Base-by-base conservation (phyloP, 768 basidiomycete species). In the Pulveroboletus frians region DNA sequence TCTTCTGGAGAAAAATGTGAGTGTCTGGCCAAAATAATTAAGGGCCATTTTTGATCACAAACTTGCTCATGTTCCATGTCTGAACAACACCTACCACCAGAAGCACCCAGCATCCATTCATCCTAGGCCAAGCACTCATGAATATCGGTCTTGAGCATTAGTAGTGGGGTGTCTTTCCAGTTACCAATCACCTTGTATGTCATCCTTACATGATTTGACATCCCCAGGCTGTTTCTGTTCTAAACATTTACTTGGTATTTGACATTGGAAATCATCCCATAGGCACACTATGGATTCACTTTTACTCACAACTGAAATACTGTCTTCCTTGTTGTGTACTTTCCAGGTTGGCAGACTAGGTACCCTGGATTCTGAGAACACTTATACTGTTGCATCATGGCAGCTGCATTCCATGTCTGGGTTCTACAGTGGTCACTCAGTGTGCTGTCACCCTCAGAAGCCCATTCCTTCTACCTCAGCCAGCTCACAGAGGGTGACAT, bases 371-470 rank as follows among this genome's bases (percentile, higher is more conserved):
- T 50, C 55, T 50, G 56, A 55, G 61, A 44, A 54, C 23, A 21
- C 46, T 21, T 6, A 41, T 5, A 26, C 11, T 18, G 26, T 50
- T 21, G 45, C 14, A 31, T 46, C 54, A 15, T 40, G 35, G 43
- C 52, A 51, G 46, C 39, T 30, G 17, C 49, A 49, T 35, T 51
- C 53, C 13, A 32, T 35, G 23, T 47, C 49, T 20, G 56, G 44
- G 47, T 65, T 65, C 55, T 61, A 63, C 7, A 65, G 61, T 51
- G 63, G 63, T 39, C 65, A 63, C 50, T 43, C 52, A 5, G 61
- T 63, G 10, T 65, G 63, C 53, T 56, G 55, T 44, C 61, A 58
- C 18, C 51, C 44, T 39, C 63, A 59, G 27, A 14, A 46, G 20
- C 54, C 55, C 9, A 34, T 39, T 34, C 31, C 50, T 34, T 57